phyloP scores from a whole-genome alignment of 148 eudicot genomes.

The Chenopodium berlandieri region DNA sequence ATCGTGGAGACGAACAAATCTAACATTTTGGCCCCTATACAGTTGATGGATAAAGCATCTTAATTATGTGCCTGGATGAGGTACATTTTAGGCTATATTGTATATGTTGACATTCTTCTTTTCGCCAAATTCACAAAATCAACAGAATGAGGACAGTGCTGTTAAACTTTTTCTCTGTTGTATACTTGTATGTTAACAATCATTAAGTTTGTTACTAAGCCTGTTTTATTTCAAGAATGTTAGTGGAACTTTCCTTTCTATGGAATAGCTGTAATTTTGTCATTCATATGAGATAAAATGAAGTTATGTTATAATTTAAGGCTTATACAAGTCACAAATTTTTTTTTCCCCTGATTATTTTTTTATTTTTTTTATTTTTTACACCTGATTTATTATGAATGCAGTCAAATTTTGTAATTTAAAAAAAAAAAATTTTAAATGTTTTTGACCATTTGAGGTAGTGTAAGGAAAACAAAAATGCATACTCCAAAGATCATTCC shows the following conservation, averaged over 20 bases:
- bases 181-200: background rate
- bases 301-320: too few species aligned
- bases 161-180: background rate
- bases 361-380: too few species aligned
- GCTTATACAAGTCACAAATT: too few species aligned
- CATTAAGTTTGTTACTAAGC: background rate
- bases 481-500: too few species aligned
- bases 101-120: conserved; percentile 12
- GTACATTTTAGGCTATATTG: conserved; percentile 10
- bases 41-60: conserved; percentile 88
- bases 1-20: conserved; percentile 93
- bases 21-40: conserved; percentile 85
- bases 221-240: background rate
- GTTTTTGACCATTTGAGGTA: too few species aligned
- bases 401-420: too few species aligned
- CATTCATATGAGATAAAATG: background rate
- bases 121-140: background rate
- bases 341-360: too few species aligned
- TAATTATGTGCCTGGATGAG: conserved; percentile 27
- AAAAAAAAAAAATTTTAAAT: too few species aligned
- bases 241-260: background rate
- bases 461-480: too few species aligned
- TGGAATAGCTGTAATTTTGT: conserved; percentile 8
- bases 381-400: too few species aligned
- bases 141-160: background rate